A percentile compares a stretch with the other conserved stretches of the same genome.
Conservation (phyloP, 169 alveolate genomes). For the Cryptosporidium ubiquitum region DNA sequence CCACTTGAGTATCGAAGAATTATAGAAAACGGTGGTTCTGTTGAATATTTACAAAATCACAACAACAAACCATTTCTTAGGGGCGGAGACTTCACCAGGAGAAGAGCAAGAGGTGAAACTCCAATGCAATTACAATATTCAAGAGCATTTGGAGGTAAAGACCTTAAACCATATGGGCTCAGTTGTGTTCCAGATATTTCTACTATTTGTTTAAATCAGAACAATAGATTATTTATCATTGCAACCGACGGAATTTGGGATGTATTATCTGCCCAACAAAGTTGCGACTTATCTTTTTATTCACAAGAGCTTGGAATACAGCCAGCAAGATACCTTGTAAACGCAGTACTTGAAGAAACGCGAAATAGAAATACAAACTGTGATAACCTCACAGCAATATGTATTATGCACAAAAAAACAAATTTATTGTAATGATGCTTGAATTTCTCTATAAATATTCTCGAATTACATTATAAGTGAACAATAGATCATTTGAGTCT, state of each 20-base stretch:
- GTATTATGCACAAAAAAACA: background rate
- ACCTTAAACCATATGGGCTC: constrained; percentile 82
- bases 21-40: constrained; percentile 60
- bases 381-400: constrained; percentile 78
- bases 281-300: constrained; percentile 32
- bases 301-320: constrained; percentile 73
- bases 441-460: background rate
- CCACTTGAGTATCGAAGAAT: constrained; percentile 81
- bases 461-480: background rate
- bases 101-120: constrained; percentile 84
- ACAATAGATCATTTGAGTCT: background rate
- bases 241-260: constrained; percentile 89
- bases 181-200: constrained; percentile 80
- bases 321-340: constrained; percentile 77
- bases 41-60: constrained; percentile 79
- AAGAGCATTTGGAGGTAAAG: constrained; percentile 86
- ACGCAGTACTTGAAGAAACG: constrained; percentile 73
- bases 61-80: constrained; percentile 84
- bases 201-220: constrained; percentile 64
- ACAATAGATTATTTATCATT: constrained; percentile 76
- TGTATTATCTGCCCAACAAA: constrained; percentile 76
- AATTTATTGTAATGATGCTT: background rate
- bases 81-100: constrained; percentile 84
- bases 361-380: constrained; percentile 65
- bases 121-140: constrained; percentile 88